Conservation (phyloP, 805 yeast genomes). For the Schwanniomyces polymorphus region DNA sequence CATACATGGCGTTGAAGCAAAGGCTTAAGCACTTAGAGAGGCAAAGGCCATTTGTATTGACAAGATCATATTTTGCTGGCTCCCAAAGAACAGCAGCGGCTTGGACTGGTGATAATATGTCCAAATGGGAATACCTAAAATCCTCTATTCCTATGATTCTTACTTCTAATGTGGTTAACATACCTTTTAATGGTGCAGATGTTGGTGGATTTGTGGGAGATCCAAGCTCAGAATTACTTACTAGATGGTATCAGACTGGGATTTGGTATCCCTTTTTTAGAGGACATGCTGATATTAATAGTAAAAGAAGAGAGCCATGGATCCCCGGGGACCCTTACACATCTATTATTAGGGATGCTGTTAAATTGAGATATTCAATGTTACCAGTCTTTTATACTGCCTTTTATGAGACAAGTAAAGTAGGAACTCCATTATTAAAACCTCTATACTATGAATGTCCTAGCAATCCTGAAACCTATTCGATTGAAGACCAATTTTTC, state of each 20-base stretch:
- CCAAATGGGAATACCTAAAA: conserved; percentile 84
- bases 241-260: conserved; percentile 96
- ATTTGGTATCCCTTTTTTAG: conserved; percentile 96
- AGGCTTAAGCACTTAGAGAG: conserved; percentile 47
- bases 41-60: conserved; percentile 80
- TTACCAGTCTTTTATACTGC: conserved; percentile 80
- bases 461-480: conserved; percentile 45
- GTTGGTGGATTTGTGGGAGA: conserved; percentile 96
- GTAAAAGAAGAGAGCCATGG: conserved; percentile 93
- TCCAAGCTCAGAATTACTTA: conserved; percentile 75
- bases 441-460: conserved; percentile 66
- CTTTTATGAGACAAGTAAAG: conserved; percentile 60
- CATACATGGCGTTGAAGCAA: conserved; percentile 61
- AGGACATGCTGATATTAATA: conserved; percentile 94
- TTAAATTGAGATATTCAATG: conserved; percentile 70
- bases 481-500: conserved; percentile 80
- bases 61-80: conserved; percentile 87
- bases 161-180: conserved; percentile 77
- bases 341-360: conserved; percentile 63
- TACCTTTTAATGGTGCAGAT: conserved; percentile 95
- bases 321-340: conserved; percentile 74
- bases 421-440: conserved; percentile 69
- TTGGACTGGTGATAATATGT: conserved; percentile 98
- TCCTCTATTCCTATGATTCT: conserved; percentile 88
- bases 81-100: conserved; percentile 89